A percentile compares a stretch with the other conserved stretches of the same genome.
Conservation (phyloP, 2,329 filamentous ascomycete species). For the Trichoderma koningiopsis region DNA sequence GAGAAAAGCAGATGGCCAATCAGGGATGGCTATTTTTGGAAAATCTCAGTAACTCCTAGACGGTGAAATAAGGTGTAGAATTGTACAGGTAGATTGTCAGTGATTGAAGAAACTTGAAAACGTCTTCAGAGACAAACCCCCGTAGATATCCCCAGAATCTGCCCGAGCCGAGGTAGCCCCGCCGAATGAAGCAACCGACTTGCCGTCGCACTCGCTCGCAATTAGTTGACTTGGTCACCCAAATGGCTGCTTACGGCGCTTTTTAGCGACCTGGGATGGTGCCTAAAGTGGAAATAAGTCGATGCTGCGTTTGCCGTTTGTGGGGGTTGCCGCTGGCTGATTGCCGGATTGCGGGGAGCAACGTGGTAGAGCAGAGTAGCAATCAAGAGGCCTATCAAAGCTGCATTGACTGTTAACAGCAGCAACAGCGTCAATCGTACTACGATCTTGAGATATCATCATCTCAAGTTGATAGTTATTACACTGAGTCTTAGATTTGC, state of each 20-base stretch:
- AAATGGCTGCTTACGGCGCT: neutral
- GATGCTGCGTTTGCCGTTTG: neutral
- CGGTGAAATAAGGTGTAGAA: neutral
- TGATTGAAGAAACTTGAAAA: neutral
- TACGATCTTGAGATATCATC: neutral
- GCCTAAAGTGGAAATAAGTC: neutral
- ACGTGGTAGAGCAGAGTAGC: neutral
- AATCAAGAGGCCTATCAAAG: neutral
- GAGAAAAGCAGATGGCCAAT: neutral
- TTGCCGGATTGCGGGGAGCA: neutral
- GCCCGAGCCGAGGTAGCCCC: constrained; percentile 18
- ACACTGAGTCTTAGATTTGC: neutral
- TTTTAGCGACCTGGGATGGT: neutral
- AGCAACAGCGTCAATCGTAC: neutral
- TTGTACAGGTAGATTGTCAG: no score
- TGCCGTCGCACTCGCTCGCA: neutral
- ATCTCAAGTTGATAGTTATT: neutral
- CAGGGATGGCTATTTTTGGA: neutral
- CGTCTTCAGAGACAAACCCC: neutral
- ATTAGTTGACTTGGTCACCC: neutral
- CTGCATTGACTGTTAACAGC: neutral
- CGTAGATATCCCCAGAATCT: neutral
- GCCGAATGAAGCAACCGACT: neutral
- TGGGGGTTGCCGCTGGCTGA: neutral
- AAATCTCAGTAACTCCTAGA: neutral